A percentile compares a stretch with the other conserved stretches of the same genome.
Conservation (phyloP, 306 rosid genomes). For the Sphenostylis stenocarpa region DNA sequence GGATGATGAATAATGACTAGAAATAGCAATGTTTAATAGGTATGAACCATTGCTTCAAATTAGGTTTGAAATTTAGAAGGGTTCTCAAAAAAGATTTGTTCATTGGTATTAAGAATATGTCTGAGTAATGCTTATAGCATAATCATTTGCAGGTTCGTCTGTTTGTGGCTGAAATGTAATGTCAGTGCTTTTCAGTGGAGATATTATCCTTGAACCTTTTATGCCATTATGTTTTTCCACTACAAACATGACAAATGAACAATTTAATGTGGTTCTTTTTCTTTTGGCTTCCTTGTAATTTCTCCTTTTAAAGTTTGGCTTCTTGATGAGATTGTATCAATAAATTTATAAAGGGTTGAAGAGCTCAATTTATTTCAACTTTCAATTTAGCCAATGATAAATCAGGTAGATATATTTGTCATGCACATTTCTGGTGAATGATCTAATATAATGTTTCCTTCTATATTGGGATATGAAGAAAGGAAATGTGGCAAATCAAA, state of each 20-base stretch:
- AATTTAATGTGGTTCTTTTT: neutral
- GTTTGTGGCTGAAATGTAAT: neutral
- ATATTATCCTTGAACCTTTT: neutral
- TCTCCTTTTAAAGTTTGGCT: neutral
- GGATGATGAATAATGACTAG: neutral
- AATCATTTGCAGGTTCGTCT: neutral
- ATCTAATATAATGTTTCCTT: constrained; percentile 34
- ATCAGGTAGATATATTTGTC: neutral
- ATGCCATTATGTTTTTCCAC: neutral
- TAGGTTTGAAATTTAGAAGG: constrained; percentile 10
- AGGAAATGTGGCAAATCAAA: constrained; percentile 97
- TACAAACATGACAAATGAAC: neutral
- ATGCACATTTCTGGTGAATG: neutral
- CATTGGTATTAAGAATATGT: neutral
- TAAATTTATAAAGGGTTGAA: neutral
- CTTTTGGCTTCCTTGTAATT: neutral
- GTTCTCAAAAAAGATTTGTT: neutral
- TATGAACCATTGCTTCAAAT: neutral
- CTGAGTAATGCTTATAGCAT: neutral
- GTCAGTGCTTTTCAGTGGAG: neutral
- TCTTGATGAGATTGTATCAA: neutral
- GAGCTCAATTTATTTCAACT: neutral
- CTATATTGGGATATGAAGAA: constrained; percentile 60
- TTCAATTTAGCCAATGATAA: neutral
- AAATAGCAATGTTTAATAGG: neutral